Evolutionary conservation across 2,329 filamentous ascomycete genomes (phyloP).

Genomic region (Xylaria arbuscula): DNA sequence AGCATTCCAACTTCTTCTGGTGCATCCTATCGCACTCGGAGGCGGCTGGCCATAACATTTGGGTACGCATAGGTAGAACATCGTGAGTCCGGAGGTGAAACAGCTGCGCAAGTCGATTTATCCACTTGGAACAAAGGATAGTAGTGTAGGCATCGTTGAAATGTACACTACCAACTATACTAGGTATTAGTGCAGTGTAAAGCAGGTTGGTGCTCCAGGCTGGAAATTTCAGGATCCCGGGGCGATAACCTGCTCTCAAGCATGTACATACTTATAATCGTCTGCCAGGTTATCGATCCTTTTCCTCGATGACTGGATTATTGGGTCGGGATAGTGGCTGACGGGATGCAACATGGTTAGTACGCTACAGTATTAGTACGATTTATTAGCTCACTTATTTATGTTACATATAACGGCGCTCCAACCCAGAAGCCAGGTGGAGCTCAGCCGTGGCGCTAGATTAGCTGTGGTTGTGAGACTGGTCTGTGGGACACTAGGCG

Average conservation of each 20-base stretch:
- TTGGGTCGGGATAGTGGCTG: slow-evolving; percentile 29
- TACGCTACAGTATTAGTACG: slow-evolving; percentile 8
- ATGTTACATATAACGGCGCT: slow-evolving; percentile 21
- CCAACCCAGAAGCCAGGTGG: slow-evolving; percentile 18
- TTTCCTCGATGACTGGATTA: slow-evolving; percentile 9
- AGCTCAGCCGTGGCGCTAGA: slow-evolving; percentile 6
- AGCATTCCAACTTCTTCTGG: slow-evolving; percentile 36
- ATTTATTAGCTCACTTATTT: slow-evolving; percentile 14
- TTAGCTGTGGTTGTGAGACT: neutral
- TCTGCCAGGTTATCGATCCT: slow-evolving; percentile 11
- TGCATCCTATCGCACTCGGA: slow-evolving; percentile 44
- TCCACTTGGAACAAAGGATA: neutral
- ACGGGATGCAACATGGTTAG: slow-evolving; percentile 31
- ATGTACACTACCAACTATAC: neutral
- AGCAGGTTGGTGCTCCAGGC: neutral
- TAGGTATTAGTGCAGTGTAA: too few relatives aligned
- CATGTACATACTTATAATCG: neutral
- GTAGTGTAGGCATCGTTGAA: neutral
- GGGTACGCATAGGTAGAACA: slow-evolving; percentile 8
- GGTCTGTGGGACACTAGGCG: neutral
- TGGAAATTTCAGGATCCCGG: neutral
- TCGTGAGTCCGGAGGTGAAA: slow-evolving; percentile 44
- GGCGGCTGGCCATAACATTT: slow-evolving; percentile 39
- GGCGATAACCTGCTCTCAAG: neutral
- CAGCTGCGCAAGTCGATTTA: neutral